Evolutionary conservation across 2,329 filamentous ascomycete genomes (phyloP).

Genomic region (Trichothecium sympodiale): DNA sequence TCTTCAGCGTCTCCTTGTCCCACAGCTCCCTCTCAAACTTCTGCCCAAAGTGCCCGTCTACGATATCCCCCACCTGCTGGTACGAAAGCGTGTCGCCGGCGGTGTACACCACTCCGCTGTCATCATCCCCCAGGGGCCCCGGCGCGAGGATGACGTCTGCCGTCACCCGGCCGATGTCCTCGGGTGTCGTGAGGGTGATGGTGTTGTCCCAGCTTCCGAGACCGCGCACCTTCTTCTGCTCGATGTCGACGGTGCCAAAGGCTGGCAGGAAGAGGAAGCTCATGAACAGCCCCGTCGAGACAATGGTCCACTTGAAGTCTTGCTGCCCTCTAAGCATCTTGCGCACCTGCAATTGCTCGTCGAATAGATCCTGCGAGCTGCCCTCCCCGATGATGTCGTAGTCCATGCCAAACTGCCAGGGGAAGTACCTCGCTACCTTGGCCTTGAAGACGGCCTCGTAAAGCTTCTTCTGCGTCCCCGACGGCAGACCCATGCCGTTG

Average conservation of each 20-base stretch:
- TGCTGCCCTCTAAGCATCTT: slow-evolving; percentile 35
- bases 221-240: slow-evolving; percentile 30
- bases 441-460: slow-evolving; percentile 42
- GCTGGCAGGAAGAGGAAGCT: slow-evolving; percentile 53
- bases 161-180: slow-evolving; percentile 51
- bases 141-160: slow-evolving; percentile 42
- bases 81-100: slow-evolving; percentile 55
- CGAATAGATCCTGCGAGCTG: slow-evolving; percentile 53
- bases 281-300: slow-evolving; percentile 61
- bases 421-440: slow-evolving; percentile 42
- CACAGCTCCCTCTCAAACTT: slow-evolving; percentile 38
- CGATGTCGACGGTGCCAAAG: slow-evolving; percentile 51
- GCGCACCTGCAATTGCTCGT: slow-evolving; percentile 53
- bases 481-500: slow-evolving; percentile 45
- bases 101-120: slow-evolving; percentile 35
- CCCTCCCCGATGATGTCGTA: slow-evolving; percentile 53
- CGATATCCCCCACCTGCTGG: slow-evolving; percentile 35
- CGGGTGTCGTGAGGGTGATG: slow-evolving; percentile 51
- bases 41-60: slow-evolving; percentile 30
- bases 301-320: slow-evolving; percentile 46
- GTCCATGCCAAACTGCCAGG: slow-evolving; percentile 67
- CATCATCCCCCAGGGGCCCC: slow-evolving; percentile 17
- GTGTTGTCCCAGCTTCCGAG: slow-evolving; percentile 50
- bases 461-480: slow-evolving; percentile 47
- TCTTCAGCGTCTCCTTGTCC: slow-evolving; percentile 30